A percentile compares a stretch with the other conserved stretches of the same genome.
Conservation (phyloP, 2,329 filamentous ascomycete species). For the Aspergillus sp. region DNA sequence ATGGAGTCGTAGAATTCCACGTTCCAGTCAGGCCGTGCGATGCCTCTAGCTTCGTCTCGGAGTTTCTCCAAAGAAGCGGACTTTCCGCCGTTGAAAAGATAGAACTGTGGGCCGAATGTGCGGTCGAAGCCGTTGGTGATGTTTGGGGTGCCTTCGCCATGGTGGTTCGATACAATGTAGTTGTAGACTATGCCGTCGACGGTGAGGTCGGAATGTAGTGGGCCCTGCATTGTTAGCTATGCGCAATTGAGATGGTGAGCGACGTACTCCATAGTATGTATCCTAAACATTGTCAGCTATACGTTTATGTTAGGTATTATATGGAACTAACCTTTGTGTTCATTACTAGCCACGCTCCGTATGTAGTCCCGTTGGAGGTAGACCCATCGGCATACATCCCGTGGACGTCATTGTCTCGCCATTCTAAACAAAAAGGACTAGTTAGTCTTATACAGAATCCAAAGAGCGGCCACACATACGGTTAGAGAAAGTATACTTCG, state of each 20-base stretch:
- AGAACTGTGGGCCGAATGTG: conserved; percentile 65
- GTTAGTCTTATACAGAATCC: not conserved
- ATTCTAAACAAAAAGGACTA: conserved; percentile 26
- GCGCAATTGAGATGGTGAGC: not conserved
- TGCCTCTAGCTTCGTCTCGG: conserved; percentile 54
- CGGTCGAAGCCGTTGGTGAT: conserved; percentile 65
- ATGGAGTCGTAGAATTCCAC: conserved; percentile 64
- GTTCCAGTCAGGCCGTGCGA: conserved; percentile 56
- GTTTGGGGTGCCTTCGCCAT: conserved; percentile 63
- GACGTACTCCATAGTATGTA: conserved; percentile 29
- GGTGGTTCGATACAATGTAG: conserved; percentile 64
- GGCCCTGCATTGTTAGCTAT: conserved; percentile 40
- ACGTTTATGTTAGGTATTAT: too few relatives aligned
- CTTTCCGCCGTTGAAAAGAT: conserved; percentile 61
- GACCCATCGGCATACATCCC: conserved; percentile 56
- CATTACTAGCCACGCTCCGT: conserved; percentile 64
- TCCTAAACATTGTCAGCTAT: conserved; percentile 17
- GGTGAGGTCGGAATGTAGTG: conserved; percentile 61
- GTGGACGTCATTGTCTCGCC: conserved; percentile 59
- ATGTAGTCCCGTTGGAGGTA: conserved; percentile 51
- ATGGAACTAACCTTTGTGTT: conserved; percentile 58
- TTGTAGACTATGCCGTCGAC: conserved; percentile 68
- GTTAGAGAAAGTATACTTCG: conserved; percentile 64
- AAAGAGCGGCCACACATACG: conserved; percentile 21
- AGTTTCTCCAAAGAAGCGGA: conserved; percentile 50